These are phyloP conservation scores for Colletotrichum noveboracense DNA, from an alignment of 2,329 filamentous ascomycete species.

Conservation along the genomic window DNA sequence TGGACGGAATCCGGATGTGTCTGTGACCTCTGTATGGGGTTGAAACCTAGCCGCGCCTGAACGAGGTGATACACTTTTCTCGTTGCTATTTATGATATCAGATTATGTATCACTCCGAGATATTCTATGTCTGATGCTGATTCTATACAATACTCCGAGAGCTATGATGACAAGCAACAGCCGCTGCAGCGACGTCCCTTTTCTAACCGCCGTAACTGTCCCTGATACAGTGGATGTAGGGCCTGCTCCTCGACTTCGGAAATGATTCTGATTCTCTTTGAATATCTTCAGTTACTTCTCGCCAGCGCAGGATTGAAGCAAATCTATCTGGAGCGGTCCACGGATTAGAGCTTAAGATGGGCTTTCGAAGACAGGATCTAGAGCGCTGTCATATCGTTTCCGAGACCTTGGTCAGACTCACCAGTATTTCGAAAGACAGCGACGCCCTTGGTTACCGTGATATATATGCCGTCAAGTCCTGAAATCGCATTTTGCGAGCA, in stretches of 20 bases:
- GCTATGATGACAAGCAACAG: not conserved
- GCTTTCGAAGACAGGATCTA: not conserved
- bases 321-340: no score
- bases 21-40: no score
- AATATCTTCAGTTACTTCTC: no score
- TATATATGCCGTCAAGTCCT: not conserved
- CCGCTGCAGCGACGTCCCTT: not conserved
- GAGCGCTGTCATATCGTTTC: not conserved
- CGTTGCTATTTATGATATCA: not conserved
- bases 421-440: not conserved
- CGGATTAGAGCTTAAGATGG: not conserved
- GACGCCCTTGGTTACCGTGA: rapidly evolving
- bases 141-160: not conserved
- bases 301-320: no score
- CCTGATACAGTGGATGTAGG: no score
- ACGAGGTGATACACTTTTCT: not conserved
- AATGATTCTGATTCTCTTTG: no score
- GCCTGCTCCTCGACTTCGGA: no score
- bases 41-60: no score
- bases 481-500: rapidly evolving
- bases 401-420: not conserved
- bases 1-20: no score
- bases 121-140: not conserved
- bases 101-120: rapidly evolving
- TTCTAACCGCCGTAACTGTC: rapidly evolving